phyloP scores from a whole-genome alignment of 306 rosid species.

The Quercus cerris region DNA sequence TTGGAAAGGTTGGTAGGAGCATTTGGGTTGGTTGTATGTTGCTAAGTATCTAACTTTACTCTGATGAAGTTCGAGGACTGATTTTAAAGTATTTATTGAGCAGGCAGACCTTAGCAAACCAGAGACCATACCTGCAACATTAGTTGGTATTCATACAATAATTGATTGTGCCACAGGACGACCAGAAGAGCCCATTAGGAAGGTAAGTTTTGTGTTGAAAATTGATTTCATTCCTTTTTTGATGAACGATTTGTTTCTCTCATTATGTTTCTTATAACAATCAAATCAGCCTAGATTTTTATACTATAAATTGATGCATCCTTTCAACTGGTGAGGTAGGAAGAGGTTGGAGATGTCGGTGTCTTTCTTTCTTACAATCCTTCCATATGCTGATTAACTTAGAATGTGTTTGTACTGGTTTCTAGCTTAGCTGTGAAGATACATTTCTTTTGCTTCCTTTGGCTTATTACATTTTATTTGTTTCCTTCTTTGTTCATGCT shows the following conservation, averaged over 20 bases:
- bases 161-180: slow-evolving; percentile 97
- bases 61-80: background rate
- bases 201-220: slow-evolving; percentile 30
- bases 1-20: background rate
- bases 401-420: background rate
- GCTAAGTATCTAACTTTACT: background rate
- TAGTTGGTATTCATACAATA: slow-evolving; percentile 86
- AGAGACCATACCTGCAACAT: slow-evolving; percentile 87
- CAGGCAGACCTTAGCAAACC: slow-evolving; percentile 91
- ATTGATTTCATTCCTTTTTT: background rate
- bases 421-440: background rate
- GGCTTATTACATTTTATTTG: no score
- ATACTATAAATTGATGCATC: background rate
- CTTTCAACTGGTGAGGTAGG: background rate
- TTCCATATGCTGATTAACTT: background rate
- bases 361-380: background rate
- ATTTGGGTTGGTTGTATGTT: background rate
- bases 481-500: background rate
- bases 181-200: slow-evolving; percentile 91
- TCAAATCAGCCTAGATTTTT: background rate
- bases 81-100: slow-evolving; percentile 11
- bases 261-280: background rate
- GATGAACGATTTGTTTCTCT: background rate
- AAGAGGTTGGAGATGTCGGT: background rate
- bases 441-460: background rate